Base-by-base conservation (phyloP, 106 monocot genomes). In the Dendrobium huoshanense region DNA sequence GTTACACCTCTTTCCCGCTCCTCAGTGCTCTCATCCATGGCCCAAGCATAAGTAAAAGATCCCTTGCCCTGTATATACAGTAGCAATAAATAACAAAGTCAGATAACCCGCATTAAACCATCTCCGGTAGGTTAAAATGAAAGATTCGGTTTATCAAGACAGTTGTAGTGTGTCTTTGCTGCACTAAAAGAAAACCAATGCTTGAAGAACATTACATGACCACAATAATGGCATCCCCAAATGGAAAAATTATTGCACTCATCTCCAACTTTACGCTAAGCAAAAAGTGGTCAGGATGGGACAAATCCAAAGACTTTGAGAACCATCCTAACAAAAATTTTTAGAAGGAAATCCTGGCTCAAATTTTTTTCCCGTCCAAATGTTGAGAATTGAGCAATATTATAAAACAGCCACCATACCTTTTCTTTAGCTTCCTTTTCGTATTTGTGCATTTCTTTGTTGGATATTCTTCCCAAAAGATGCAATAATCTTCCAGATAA, bases 31-130 rank as follows among this genome's bases (percentile, higher is more conserved):
- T 99, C 98, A 83, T 99, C 98, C 91, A 95, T 87, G 37, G 93
- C 95, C 95, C 95, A 99, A 75, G 98, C 98, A 95, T 88, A 95
- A 74, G 95, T 86, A 91, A 99, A 99, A 77, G 98, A 99, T 72
- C 93, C 93, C 81, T 95, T 99, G 73, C 98, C 98, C 98, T 99
- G 85, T n/a, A 81, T 19, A 13, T 82, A 70, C 33, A 70, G 33
- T 19, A 18, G 27, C 13, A 76, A 41, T 41, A 45, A 5, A 25
- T 48, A 49, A 74, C 43, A 74, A 61, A 37, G 15, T 70, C 37
- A 15, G 15, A 37, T 40, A 70, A 65, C 64, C 25, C 10, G 1
- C 64, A 65, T 25, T 65, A 65, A 65, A 22, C 3, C 10, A 70
- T 11, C 33, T 19, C 67, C 9, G 16, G 27, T 19, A 67, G 11